phyloP scores from a whole-genome alignment of 352 stramenopile genomes.

The Phytophthora tentaculata region DNA sequence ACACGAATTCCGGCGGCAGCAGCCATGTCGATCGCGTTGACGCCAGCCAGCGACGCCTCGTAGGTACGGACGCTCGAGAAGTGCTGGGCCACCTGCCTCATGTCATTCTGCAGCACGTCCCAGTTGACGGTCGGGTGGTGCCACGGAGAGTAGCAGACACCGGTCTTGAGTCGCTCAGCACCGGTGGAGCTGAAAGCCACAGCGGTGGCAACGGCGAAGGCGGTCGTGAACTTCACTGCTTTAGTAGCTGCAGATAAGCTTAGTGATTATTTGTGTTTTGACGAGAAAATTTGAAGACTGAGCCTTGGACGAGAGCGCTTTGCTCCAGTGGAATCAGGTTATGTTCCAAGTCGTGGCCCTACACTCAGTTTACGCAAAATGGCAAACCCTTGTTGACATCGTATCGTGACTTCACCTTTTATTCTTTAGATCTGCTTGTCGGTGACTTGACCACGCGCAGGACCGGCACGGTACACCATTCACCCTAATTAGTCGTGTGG shows the following conservation, averaged over 20 bases:
- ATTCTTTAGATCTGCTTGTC: no score
- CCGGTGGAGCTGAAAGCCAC: constrained; percentile 5
- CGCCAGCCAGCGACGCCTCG: constrained; percentile 50
- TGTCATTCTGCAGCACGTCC: constrained; percentile 45
- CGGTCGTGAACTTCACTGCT: not conserved
- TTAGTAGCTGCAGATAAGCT: not conserved
- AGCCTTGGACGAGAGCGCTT: not conserved
- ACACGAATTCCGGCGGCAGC: constrained; percentile 50
- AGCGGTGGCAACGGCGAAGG: no score
- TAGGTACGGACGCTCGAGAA: constrained; percentile 72
- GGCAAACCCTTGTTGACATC: no score
- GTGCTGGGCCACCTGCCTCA: constrained; percentile 43
- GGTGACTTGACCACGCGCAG: no score
- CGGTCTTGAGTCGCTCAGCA: constrained; percentile 14
- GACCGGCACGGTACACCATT: no score
- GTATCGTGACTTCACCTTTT: no score
- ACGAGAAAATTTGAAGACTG: not conserved
- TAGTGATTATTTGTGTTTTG: not conserved
- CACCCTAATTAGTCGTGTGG: no score
- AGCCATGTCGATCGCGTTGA: constrained; percentile 57
- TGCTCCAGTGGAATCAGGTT: no score
- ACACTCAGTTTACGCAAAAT: no score
- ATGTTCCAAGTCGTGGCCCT: no score
- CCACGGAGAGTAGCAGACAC: constrained; percentile 68
- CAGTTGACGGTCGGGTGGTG: constrained; percentile 48